These are phyloP conservation scores for Globisporangium solare DNA, from an alignment of 352 stramenopile species.

Conservation along the genomic window DNA sequence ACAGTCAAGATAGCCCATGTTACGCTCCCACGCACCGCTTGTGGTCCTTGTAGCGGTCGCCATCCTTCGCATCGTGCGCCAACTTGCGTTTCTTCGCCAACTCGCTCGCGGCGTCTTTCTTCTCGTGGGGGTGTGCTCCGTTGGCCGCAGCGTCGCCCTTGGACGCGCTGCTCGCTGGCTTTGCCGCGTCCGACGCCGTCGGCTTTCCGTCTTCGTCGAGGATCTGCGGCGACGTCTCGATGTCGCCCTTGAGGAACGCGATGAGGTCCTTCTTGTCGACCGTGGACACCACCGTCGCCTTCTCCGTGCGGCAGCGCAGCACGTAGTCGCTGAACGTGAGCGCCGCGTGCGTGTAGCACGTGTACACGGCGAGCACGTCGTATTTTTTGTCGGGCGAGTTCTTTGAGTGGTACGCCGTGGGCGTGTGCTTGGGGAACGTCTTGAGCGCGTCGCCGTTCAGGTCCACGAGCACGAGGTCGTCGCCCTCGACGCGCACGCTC, in stretches of 20 bases:
- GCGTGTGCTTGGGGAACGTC: slow-evolving; percentile 55
- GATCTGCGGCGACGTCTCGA: slow-evolving; percentile 74
- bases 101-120: slow-evolving; percentile 7
- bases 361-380: slow-evolving; percentile 75
- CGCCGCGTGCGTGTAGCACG: slow-evolving; percentile 69
- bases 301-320: slow-evolving; percentile 72
- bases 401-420: slow-evolving; percentile 81
- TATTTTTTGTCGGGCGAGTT: slow-evolving; percentile 73
- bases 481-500: slow-evolving; percentile 42
- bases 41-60: slow-evolving; percentile 38
- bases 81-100: slow-evolving; percentile 42
- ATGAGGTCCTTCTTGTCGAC: slow-evolving; percentile 88
- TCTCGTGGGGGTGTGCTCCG: slow-evolving; percentile 11
- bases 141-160: background rate
- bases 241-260: slow-evolving; percentile 80
- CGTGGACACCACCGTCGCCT: slow-evolving; percentile 76
- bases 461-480: slow-evolving; percentile 58
- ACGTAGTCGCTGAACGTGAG: slow-evolving; percentile 84
- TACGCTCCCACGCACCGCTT: slow-evolving; percentile 14
- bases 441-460: slow-evolving; percentile 40
- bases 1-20: no score
- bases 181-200: slow-evolving; percentile 4
- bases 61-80: slow-evolving; percentile 20
- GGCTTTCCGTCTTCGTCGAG: slow-evolving; percentile 19
- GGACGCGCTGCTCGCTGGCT: slow-evolving; percentile 4